Evolutionary conservation across 306 rosid species (phyloP).

Genomic region (Biancaea sappan): DNA sequence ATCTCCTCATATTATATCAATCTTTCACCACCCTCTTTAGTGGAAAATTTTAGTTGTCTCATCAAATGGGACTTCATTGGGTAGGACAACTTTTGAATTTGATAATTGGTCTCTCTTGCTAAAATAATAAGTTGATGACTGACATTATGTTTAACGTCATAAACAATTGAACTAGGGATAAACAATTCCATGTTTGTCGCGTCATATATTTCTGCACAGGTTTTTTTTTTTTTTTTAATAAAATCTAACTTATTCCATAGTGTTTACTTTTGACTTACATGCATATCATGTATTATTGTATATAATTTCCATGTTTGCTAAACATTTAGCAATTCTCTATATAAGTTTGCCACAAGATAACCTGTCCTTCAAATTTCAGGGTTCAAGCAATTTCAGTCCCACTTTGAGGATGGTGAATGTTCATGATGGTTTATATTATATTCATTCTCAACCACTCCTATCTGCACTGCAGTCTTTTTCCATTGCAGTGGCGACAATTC

Average conservation of each 20-base stretch:
- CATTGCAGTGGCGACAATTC: slow-evolving; percentile 83
- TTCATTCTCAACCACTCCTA: slow-evolving; percentile 67
- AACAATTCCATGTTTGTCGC: slow-evolving; percentile 4
- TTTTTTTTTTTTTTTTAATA: no score
- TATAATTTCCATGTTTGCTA: background rate
- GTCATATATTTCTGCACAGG: background rate
- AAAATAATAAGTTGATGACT: background rate
- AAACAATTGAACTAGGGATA: background rate
- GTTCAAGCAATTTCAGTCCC: slow-evolving; percentile 49
- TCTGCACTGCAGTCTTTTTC: slow-evolving; percentile 86
- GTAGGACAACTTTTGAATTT: no score
- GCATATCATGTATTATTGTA: background rate
- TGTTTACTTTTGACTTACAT: slow-evolving; percentile 1
- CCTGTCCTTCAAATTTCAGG: slow-evolving; percentile 46
- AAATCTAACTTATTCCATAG: slow-evolving; percentile 1
- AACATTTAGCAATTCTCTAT: background rate
- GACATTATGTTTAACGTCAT: background rate
- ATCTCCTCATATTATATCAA: slow-evolving; percentile 2
- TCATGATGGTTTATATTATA: slow-evolving; percentile 67
- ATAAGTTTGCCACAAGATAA: slow-evolving; percentile 16
- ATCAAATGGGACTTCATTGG: no score
- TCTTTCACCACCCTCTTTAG: slow-evolving; percentile 6
- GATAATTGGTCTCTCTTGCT: slow-evolving; percentile 16
- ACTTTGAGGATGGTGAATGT: slow-evolving; percentile 84
- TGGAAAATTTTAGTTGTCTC: no score